Conservation (phyloP, 768 basidiomycete species). For the Tylopilus felleus region DNA sequence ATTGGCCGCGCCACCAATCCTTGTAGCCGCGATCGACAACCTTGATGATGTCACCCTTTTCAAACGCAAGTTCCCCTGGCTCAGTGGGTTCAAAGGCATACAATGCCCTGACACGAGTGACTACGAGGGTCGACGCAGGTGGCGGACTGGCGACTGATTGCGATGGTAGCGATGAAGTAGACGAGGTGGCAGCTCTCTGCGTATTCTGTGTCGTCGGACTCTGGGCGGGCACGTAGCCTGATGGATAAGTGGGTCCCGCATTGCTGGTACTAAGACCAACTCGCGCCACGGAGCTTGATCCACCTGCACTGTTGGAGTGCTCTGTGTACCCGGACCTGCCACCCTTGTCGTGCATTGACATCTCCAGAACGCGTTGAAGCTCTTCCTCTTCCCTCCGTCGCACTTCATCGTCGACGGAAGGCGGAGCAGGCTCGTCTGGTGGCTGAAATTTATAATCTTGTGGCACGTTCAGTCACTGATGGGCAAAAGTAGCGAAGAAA, state of each 20-base stretch:
- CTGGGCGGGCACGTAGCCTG: constrained; percentile 58
- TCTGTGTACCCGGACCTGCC: constrained; percentile 59
- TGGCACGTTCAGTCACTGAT: constrained; percentile 11
- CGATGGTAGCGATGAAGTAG: constrained; percentile 26
- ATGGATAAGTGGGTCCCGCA: constrained; percentile 39
- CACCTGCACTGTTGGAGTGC: constrained; percentile 41
- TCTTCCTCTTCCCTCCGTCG: constrained; percentile 91
- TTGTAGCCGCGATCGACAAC: constrained; percentile 92
- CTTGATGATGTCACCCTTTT: constrained; percentile 90
- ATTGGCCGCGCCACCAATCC: constrained; percentile 96
- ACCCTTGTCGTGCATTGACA: constrained; percentile 90
- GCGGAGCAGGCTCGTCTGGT: constrained; percentile 61
- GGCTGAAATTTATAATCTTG: constrained; percentile 71
- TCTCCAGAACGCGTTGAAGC: constrained; percentile 85
- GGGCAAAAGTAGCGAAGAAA: not conserved
- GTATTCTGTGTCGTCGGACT: constrained; percentile 45
- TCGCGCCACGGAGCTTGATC: constrained; percentile 21
- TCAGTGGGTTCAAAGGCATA: constrained; percentile 88
- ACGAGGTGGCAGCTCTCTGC: constrained; percentile 29
- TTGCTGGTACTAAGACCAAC: constrained; percentile 24
- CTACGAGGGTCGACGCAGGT: constrained; percentile 36
- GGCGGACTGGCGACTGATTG: constrained; percentile 17
- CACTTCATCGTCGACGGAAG: constrained; percentile 71
- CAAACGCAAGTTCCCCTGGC: constrained; percentile 86
- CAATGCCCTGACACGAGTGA: constrained; percentile 84